Base-by-base conservation (phyloP, 495 filamentous ascomycete genomes). In the Tetracladium marchalianum region DNA sequence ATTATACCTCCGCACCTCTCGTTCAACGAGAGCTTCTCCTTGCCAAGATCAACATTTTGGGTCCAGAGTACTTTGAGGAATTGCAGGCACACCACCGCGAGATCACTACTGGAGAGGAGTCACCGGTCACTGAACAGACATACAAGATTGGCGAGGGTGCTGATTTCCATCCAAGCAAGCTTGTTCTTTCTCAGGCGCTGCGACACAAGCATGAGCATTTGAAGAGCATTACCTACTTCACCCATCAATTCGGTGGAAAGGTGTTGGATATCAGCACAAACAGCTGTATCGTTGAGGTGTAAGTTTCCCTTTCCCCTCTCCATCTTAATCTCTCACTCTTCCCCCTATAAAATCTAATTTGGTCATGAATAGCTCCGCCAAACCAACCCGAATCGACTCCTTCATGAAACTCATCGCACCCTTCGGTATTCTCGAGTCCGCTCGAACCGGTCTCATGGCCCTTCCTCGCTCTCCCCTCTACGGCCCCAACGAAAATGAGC, bases 211-310 rank as follows among this genome's bases (percentile, higher is more conserved):
- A 96, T 64, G 86, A 98, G 71, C 92, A 98, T 72, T 68, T 98
- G 44, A 84, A 85, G 70, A 86, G 80, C 27, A 92, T 98, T 59
- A 97, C 90, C 39, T 86, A 93, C 64, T 77, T 98, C 62, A 82
- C 90, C 12, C 92, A 96, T 70, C 92, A 98, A 61, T 98, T 98
- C 64, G 89, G 88, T 18, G 92, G 92, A 38, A 98, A 98, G 67
- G 83, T 98, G 16, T 65, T 96, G 63, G 92, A 98, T 70, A 97
- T 98, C 54, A 94, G 87, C 68, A 95, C 82, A 52, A 95, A 87
- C 62, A 96, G 90, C 69, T 96, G 90, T 68, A 96, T 97, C 67
- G 88, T 98, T 52, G 92, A 98, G 64, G 64, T 98, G 87, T 92
- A 76, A 75, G 85, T 80, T 42, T 24, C 33, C 31, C 11, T 47